Base-by-base conservation (phyloP, 2,329 filamentous ascomycete species). In the Truncatella angustata region DNA sequence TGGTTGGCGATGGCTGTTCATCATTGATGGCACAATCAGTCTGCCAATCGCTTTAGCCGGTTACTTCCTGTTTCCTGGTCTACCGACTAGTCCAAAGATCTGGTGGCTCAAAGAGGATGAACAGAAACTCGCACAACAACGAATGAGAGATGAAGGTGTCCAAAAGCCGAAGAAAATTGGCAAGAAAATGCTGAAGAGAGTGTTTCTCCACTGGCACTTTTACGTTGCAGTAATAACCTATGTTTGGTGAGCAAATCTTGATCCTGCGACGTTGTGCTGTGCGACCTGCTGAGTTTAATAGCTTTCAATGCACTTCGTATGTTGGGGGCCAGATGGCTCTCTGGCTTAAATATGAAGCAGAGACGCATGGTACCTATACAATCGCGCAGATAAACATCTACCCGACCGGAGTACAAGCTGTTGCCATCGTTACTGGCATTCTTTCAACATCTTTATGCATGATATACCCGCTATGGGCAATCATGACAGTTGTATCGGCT, bases 1-100 rank as follows among this genome's bases (percentile, higher is more conserved):
- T 21, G 47, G 47, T 11, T 50, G 36, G 47, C 40, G 47, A 21
- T 50, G 47, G 47, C 35, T 50, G 4, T 50, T 40, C 40, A 75
- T 82, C 12, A 78, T 82, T 18, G 77, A 79, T 43, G 77, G 76
- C 2, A 67, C 76, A 18, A 80, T 80, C 58, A 76, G 73, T 3
- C 64, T 81, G 4, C 76, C 77, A 0, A 72, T 80, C 4, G 74
- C 76, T 0, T 49, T 80, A 4, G 67, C 75, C 3, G 78, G 78
- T 0, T 80, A 70, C 51, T 55, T 79, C 6, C 70, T 79, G 1
- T 60, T 58, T 47, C 70, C 70, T 0, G 70, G 70, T 0, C 63
- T 72, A 5, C 70, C 70, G 0, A 65, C 66, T 18, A 70, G 63
- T 3, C 67, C 67, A 1, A 64, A 61, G 18, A 60, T 65, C 1